A percentile compares a stretch with the other conserved stretches of the same genome.
Conservation (phyloP, 352 stramenopile genomes). For the Aphanomyces euteiches region DNA sequence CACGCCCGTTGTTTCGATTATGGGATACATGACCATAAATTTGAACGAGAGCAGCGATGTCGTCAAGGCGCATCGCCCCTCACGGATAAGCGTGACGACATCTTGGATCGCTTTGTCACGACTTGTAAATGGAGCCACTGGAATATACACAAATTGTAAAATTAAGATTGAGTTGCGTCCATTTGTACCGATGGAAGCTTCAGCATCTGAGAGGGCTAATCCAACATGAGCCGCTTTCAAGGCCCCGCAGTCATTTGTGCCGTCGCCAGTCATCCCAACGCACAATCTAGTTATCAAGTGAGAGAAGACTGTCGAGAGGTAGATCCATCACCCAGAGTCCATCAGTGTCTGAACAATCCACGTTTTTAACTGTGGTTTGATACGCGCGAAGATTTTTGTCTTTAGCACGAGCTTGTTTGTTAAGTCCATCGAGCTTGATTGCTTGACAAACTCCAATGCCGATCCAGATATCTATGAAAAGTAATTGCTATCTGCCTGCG, state of each 20-base stretch:
- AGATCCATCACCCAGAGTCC: slow-evolving; percentile 30
- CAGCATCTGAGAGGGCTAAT: slow-evolving; percentile 80
- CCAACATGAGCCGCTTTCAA: slow-evolving; percentile 88
- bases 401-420: slow-evolving; percentile 41
- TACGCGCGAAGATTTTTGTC: slow-evolving; percentile 71
- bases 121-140: slow-evolving; percentile 88
- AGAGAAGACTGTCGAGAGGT: neutral
- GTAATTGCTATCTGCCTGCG: too few relatives aligned
- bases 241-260: slow-evolving; percentile 87
- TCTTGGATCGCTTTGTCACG: slow-evolving; percentile 76
- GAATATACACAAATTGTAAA: neutral
- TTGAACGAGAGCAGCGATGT: slow-evolving; percentile 88
- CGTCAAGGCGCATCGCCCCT: slow-evolving; percentile 86
- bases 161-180: too few relatives aligned
- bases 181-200: slow-evolving; percentile 59
- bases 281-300: slow-evolving; percentile 17
- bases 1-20: slow-evolving; percentile 76
- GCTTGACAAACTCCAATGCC: too few relatives aligned
- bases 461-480: too few relatives aligned
- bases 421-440: too few relatives aligned
- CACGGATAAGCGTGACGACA: slow-evolving; percentile 77
- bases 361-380: slow-evolving; percentile 72
- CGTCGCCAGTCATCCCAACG: slow-evolving; percentile 71
- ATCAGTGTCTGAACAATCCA: slow-evolving; percentile 76
- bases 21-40: slow-evolving; percentile 91